These are phyloP conservation scores for Neurospora intermedia DNA, from an alignment of 495 filamentous ascomycete genomes.

Conservation along the genomic window DNA sequence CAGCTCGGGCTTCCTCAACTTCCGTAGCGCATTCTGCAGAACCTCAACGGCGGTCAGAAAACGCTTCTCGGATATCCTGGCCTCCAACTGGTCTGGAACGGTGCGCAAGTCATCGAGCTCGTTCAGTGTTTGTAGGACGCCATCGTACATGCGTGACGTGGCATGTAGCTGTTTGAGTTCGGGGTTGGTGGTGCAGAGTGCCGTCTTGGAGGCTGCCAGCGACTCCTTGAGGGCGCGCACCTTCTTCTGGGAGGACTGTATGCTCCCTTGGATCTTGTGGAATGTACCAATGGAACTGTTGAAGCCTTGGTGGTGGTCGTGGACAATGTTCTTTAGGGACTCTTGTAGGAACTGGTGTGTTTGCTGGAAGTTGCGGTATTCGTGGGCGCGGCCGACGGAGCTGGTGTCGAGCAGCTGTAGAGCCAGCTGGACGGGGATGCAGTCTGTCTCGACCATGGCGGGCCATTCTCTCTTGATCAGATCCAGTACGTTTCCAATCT, in stretches of 20 bases:
- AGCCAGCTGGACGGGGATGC: slow-evolving; percentile 84
- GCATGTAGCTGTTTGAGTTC: slow-evolving; percentile 81
- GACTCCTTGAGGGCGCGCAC: slow-evolving; percentile 75
- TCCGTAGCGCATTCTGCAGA: slow-evolving; percentile 71
- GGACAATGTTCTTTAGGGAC: slow-evolving; percentile 89
- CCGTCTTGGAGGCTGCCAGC: slow-evolving; percentile 68
- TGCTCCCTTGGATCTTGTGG: slow-evolving; percentile 93
- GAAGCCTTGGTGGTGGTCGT: slow-evolving; percentile 98
- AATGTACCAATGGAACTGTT: slow-evolving; percentile 98
- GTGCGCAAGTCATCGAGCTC: slow-evolving; percentile 81
- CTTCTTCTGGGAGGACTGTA: slow-evolving; percentile 76
- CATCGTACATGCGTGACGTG: slow-evolving; percentile 82
- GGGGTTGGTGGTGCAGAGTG: slow-evolving; percentile 76
- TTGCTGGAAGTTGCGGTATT: slow-evolving; percentile 70
- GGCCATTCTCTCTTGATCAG: slow-evolving; percentile 82
- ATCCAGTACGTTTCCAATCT: slow-evolving; percentile 39
- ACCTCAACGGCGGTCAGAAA: slow-evolving; percentile 90
- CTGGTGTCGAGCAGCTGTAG: slow-evolving; percentile 88
- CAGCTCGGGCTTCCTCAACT: slow-evolving; percentile 76
- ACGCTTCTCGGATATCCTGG: slow-evolving; percentile 87
- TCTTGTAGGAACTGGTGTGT: slow-evolving; percentile 78
- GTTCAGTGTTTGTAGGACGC: slow-evolving; percentile 72
- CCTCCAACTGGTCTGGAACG: slow-evolving; percentile 89
- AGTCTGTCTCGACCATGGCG: slow-evolving; percentile 77
- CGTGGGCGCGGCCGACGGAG: slow-evolving; percentile 80